Conservation (phyloP, 2,329 filamentous ascomycete species). For the Talaromyces sp. region DNA sequence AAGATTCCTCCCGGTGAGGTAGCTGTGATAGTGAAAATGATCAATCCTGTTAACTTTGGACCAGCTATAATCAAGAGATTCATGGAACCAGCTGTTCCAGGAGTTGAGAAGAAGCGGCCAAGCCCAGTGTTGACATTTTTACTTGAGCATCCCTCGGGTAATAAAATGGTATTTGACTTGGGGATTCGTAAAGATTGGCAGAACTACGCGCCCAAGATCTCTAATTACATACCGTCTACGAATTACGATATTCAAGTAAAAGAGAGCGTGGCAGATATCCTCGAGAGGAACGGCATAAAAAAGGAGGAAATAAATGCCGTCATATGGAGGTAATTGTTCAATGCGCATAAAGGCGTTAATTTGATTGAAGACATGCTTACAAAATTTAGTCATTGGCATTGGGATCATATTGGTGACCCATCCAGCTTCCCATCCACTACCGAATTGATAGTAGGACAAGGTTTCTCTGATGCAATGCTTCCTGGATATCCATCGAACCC, state of each 20-base stretch:
- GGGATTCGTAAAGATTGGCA: background rate
- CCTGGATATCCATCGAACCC: slow-evolving; percentile 50
- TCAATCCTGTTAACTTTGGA: slow-evolving; percentile 44
- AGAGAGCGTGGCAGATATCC: background rate
- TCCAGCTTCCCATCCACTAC: slow-evolving; percentile 49
- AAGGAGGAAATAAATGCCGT: background rate
- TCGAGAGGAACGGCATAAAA: background rate
- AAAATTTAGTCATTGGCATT: slow-evolving; percentile 31
- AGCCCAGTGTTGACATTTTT: background rate
- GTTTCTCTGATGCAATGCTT: slow-evolving; percentile 48
- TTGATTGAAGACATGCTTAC: background rate
- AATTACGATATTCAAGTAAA: background rate
- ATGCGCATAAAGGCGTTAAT: background rate
- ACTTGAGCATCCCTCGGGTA: background rate
- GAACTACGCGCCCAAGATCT: background rate
- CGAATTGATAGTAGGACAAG: slow-evolving; percentile 54
- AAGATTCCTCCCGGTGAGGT: background rate
- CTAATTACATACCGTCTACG: background rate
- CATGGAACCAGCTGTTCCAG: slow-evolving; percentile 41
- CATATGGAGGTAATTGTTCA: background rate
- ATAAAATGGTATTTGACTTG: background rate
- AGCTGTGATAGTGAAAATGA: slow-evolving; percentile 24
- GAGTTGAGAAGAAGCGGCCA: slow-evolving; percentile 29
- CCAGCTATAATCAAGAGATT: slow-evolving; percentile 41
- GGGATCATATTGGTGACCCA: slow-evolving; percentile 55